Evolutionary conservation across 2,329 filamentous ascomycete species (phyloP).

Genomic region (Samsoniella hepiali): DNA sequence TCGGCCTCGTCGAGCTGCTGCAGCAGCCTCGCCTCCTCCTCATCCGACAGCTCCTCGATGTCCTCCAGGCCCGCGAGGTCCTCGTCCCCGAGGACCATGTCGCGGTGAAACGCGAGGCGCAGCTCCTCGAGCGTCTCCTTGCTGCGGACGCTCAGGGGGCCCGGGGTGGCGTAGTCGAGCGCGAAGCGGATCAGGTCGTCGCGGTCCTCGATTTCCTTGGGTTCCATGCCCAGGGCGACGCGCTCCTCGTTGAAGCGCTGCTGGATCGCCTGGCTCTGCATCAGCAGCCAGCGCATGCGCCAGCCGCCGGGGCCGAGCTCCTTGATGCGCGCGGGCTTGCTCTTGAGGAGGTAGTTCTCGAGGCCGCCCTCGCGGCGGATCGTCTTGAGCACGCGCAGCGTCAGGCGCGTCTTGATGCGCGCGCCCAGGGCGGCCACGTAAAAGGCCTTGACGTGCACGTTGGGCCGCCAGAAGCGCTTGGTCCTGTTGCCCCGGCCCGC

Average conservation of each 20-base stretch:
- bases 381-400: conserved; percentile 64
- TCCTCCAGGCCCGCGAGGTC: conserved; percentile 37
- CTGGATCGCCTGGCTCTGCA: conserved; percentile 70
- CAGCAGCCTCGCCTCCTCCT: conserved; percentile 34
- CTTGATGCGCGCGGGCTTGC: conserved; percentile 72
- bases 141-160: conserved; percentile 36
- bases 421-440: conserved; percentile 61
- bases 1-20: conserved; percentile 32
- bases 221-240: conserved; percentile 57
- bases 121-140: conserved; percentile 38
- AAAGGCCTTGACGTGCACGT: conserved; percentile 66
- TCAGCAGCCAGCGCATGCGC: conserved; percentile 83
- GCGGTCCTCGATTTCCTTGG: conserved; percentile 34
- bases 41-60: conserved; percentile 39
- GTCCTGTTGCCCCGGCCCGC: conserved; percentile 69
- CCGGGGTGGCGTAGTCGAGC: conserved; percentile 41
- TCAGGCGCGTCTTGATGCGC: conserved; percentile 65
- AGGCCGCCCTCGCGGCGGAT: conserved; percentile 85
- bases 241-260: conserved; percentile 65
- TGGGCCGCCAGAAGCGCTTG: conserved; percentile 70
- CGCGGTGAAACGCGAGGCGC: conserved; percentile 36
- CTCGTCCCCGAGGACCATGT: conserved; percentile 47
- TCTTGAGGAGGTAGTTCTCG: conserved; percentile 85
- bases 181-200: conserved; percentile 40
- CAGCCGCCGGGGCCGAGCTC: conserved; percentile 89